Conservation (phyloP, 2,329 filamentous ascomycete species). For the Phoma sp. region DNA sequence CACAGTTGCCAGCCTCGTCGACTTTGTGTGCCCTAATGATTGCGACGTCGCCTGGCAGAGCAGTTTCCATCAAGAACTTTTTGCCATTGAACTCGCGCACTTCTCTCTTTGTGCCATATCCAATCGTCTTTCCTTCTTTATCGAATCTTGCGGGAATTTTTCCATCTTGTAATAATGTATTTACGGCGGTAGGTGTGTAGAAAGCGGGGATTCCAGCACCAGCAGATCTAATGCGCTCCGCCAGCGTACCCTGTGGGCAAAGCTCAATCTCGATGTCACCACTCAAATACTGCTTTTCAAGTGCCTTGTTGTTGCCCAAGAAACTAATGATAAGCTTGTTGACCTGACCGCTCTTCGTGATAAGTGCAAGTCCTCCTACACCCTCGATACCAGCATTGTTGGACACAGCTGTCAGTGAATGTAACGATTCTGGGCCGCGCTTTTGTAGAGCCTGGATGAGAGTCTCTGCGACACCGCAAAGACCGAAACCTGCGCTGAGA, state of each 20-base stretch:
- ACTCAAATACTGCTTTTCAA: slow-evolving; percentile 75
- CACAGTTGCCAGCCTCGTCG: slow-evolving; percentile 76
- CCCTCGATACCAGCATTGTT: slow-evolving; percentile 79
- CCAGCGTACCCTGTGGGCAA: slow-evolving; percentile 76
- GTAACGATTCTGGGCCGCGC: slow-evolving; percentile 38
- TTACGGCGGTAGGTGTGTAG: slow-evolving; percentile 73
- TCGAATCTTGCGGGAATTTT: slow-evolving; percentile 69
- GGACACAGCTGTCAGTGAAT: slow-evolving; percentile 72
- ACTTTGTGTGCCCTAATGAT: slow-evolving; percentile 78
- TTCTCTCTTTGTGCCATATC: slow-evolving; percentile 70
- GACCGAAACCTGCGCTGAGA: slow-evolving; percentile 48
- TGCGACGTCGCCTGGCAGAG: slow-evolving; percentile 75
- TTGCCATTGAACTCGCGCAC: slow-evolving; percentile 74
- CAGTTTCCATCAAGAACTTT: slow-evolving; percentile 78
- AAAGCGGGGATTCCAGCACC: slow-evolving; percentile 82
- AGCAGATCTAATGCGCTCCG: slow-evolving; percentile 72
- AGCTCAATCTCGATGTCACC: slow-evolving; percentile 77
- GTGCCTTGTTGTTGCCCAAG: slow-evolving; percentile 75
- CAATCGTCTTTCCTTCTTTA: slow-evolving; percentile 63
- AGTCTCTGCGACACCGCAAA: slow-evolving; percentile 49
- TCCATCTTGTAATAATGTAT: slow-evolving; percentile 70
- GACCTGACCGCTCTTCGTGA: slow-evolving; percentile 73
- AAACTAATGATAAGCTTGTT: slow-evolving; percentile 77
- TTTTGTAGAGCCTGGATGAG: slow-evolving; percentile 45
- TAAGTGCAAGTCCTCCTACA: slow-evolving; percentile 67